Evolutionary conservation across 805 yeast genomes (phyloP), one percentile per base, ranked within the genome.

Genomic region (Priceomyces medius): DNA sequence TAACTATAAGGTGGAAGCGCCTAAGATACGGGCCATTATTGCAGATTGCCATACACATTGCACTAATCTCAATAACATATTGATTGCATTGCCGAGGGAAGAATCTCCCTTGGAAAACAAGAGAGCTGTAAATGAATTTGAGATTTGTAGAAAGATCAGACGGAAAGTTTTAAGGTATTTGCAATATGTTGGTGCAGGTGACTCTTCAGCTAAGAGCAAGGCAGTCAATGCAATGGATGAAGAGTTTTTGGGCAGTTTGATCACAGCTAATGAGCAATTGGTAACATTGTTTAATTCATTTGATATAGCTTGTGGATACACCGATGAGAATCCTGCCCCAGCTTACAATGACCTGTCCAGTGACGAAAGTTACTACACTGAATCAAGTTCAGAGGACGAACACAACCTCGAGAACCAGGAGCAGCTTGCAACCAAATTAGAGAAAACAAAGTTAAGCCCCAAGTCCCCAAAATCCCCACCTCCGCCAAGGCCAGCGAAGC

Each of bases 241-340:
- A 48, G 96, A 88, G 54, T 85, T 81, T 46, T 64, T 93, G 47
- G 98, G 97, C n/a, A 76, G 88, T 33, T 73, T 93, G 47, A 79
- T 93, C 43, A 83, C 80, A 51, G 95, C 97, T 34, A 93, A 93
- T 58, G 99, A 93, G 53, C 90, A 88, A 58, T 74, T 93, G 46
- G 95, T 93, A 5, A 68, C 68, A 3, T 83, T 89, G 0, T 73
- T 93, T 53, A 79, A 80, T 51, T 64, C 70, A 40, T 90, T 80
- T 58, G 96, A 90, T 44, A 73, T 74, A 36, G 55, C 61, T 61
- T 68, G 66, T 61, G 76, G 74, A 1, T 64, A 62, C 44, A 54
- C 64, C 3, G 59, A 41, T 3, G 81, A 50, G 47, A 68, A 44
- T 62, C 79, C 50, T 40, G 70, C 68, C 1, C 70, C 71, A 4